Evolutionary conservation across 164 flowering plant species (phyloP), one percentile per base, ranked within the genome.

Genomic region (Umbellularia californica): DNA sequence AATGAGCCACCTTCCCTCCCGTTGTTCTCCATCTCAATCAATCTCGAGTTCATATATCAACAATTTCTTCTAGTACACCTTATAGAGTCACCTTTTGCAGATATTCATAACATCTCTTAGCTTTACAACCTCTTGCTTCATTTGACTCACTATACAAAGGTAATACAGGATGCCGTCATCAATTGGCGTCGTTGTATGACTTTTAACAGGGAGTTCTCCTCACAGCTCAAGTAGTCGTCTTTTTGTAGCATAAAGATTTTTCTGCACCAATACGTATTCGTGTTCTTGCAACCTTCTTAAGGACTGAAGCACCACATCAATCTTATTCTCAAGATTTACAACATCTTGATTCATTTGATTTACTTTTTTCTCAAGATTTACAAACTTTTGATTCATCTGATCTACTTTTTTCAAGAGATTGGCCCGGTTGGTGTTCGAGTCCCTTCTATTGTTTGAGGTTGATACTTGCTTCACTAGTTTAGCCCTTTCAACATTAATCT

Each of bases 81-180:
- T 77, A 81, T 12, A 93, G 65, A 77, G 90, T 83, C 76, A 87
- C 68, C 93, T 91, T 24, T 75, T 85, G 28, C 81, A 83, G 24
- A 91, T 84, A 77, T 82, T 76, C 77, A 82, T 80, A 93, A 88
- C 89, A 28, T 82, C 83, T 77, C 75, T 82, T 58, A 91, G 84
- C 76, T 79, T 87, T 58, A 2, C 3, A 14, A 83, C 58, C 77
- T 91, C 93, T 50, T 47, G 77, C 68, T 85, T 88, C 64, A 91
- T 86, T 82, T 30, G 35, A 30, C 35, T 30, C 35, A 30, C 35
- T 30, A 30, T 30, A 30, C 35, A 30, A 30, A 30, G 35, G 35
- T 30, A 30, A 30, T 30, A 30, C 35, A 30, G 35, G 35, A 3
- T 30, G 35, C 35, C 35, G 35, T 30, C 35, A 30, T 30, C 35